Conservation (phyloP, 805 yeast species). For the Kluyveromyces aestuarii region DNA sequence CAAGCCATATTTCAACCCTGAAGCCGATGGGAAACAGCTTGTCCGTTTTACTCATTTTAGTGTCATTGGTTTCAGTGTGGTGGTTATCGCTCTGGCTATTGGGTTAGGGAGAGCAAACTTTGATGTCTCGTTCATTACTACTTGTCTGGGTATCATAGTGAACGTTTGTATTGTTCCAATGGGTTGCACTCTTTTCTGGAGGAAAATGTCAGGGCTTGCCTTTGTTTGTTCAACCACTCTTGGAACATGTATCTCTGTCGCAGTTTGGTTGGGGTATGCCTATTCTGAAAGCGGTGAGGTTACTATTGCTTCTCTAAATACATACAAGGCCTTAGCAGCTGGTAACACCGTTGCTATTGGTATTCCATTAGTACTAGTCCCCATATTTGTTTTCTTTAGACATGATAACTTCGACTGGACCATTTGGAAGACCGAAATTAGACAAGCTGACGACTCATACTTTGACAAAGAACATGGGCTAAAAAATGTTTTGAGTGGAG, state of each 20-base stretch:
- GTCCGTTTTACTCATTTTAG: conserved; percentile 34
- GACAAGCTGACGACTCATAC: neutral
- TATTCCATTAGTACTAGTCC: neutral
- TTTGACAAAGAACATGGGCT: neutral
- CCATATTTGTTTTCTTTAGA: neutral
- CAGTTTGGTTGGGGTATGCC: conserved; percentile 33
- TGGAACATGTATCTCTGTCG: conserved; percentile 30
- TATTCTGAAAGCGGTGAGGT: conserved; percentile 30
- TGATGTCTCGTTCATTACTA: conserved; percentile 28
- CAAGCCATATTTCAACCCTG: conserved; percentile 32
- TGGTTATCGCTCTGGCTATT: conserved; percentile 27
- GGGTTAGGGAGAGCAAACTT: no score
- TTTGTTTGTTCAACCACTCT: conserved; percentile 32
- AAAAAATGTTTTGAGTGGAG: neutral
- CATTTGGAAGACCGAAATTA: neutral
- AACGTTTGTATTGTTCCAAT: conserved; percentile 34
- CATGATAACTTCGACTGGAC: conserved; percentile 3
- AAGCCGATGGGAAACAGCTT: conserved; percentile 26
- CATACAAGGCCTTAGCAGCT: conserved; percentile 32
- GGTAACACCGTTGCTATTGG: conserved; percentile 7
- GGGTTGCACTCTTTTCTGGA: conserved; percentile 33
- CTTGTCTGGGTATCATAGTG: conserved; percentile 34
- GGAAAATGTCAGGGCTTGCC: conserved; percentile 24
- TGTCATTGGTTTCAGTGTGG: conserved; percentile 30
- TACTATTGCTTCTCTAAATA: conserved; percentile 27